Evolutionary conservation across 768 basidiomycete genomes (phyloP), one percentile per base, ranked within the genome.

Genomic region (Tylopilus sp.): DNA sequence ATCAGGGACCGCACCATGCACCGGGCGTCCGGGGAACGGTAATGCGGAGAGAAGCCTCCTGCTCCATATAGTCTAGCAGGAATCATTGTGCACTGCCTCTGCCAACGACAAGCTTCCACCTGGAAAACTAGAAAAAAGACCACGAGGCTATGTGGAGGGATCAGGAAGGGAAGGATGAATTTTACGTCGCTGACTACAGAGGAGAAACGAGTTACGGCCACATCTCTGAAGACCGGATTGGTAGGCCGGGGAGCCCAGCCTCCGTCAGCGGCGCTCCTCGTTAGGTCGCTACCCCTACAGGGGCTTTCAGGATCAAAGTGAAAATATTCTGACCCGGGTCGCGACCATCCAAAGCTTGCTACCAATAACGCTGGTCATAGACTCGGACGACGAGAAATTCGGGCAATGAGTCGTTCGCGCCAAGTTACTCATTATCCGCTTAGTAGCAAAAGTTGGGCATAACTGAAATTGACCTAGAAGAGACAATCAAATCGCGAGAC

Each of bases 171-270:
- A 31, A 36, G 46, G 10, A 17, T 43, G 39, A 20, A 26, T 4
- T 58, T 57, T 58, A 57, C 57, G 56, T 53, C 43, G 46, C 40
- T 1, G 22, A 25, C 42, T 25, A 6, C 22, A 25, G 25, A 10
- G 41, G 28, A 43, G 36, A 38, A 20, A 33, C 17, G 36, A 15
- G 41, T 50, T 9, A 46, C 23, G 13, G n/a, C 35, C 31, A 22
- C 23, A 11, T 51, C n/a, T 28, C 28, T 52, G 18, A 25, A 23
- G 43, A 46, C 25, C 9, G 31, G 30, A 42, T 26, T 42, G 22
- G 31, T 38, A 30, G 35, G 4, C 8, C 28, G 18, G 8, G 26
- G 11, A 4, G 5, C 18, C n/a, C 38, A 39, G 49, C 44, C 40
- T 36, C 57, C 41, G 52, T 47, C 38, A 21, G 25, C 30, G 23